phyloP scores from a whole-genome alignment of 2,329 filamentous ascomycete genomes.

The Pseudopyricularia cyperi region DNA sequence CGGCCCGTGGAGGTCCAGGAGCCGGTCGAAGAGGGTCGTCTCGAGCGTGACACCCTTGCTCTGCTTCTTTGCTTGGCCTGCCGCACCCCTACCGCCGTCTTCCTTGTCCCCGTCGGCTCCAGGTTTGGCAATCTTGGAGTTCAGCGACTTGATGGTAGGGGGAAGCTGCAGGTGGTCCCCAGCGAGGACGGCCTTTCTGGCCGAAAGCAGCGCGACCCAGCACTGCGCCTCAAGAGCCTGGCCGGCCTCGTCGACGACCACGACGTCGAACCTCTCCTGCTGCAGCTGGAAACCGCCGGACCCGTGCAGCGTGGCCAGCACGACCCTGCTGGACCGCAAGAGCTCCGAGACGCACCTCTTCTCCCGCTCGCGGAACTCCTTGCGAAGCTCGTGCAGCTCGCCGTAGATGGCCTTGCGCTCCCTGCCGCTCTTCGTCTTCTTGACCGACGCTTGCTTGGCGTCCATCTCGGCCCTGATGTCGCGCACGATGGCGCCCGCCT shows the following conservation, averaged over 20 bases:
- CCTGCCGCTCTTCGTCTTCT: conserved; percentile 55
- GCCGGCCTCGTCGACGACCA: conserved; percentile 91
- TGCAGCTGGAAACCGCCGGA: conserved; percentile 75
- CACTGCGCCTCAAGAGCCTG: conserved; percentile 94
- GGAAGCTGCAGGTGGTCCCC: conserved; percentile 91
- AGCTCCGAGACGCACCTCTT: conserved; percentile 66
- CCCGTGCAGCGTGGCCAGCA: conserved; percentile 85
- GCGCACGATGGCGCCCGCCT: conserved; percentile 76
- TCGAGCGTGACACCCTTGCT: conserved; percentile 50
- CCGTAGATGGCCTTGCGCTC: conserved; percentile 73
- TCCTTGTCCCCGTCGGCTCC: not conserved
- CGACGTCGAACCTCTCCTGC: conserved; percentile 75
- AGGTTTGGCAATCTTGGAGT: conserved; percentile 26
- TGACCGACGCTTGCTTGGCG: conserved; percentile 73
- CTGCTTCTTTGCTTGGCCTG: conserved; percentile 11
- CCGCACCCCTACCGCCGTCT: not conserved
- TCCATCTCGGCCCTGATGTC: conserved; percentile 92
- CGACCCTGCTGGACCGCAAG: conserved; percentile 67
- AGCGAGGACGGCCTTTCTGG: conserved; percentile 76
- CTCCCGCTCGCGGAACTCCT: conserved; percentile 81
- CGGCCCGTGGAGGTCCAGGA: conserved; percentile 68
- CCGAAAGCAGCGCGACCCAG: conserved; percentile 79
- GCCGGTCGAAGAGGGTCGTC: conserved; percentile 82
- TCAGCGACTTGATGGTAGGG: conserved; percentile 80
- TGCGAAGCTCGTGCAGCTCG: conserved; percentile 73